These are phyloP conservation scores for Diaporthe batatas DNA, from an alignment of 2,329 filamentous ascomycete species.

Conservation along the genomic window DNA sequence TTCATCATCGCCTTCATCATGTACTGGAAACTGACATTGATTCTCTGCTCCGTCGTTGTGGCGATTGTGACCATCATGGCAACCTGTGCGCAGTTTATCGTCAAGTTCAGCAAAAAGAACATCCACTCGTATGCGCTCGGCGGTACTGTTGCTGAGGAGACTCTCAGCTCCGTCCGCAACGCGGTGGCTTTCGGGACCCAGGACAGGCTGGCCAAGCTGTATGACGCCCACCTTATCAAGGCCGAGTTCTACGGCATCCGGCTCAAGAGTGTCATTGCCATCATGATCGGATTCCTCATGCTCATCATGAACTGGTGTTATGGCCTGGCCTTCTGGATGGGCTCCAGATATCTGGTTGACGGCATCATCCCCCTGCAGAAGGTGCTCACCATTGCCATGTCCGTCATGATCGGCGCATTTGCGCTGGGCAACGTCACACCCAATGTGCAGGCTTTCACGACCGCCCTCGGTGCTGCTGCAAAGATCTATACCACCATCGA, in stretches of 20 bases:
- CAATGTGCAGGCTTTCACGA: conserved; percentile 88
- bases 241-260: conserved; percentile 84
- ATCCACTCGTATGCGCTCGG: conserved; percentile 85
- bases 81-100: conserved; percentile 77
- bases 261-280: conserved; percentile 77
- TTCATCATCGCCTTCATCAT: conserved; percentile 92
- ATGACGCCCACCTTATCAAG: conserved; percentile 79
- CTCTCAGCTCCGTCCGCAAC: conserved; percentile 92
- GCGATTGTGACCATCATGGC: conserved; percentile 86
- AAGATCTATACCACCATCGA: conserved; percentile 98
- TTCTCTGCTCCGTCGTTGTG: conserved; percentile 84
- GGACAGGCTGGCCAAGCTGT: conserved; percentile 88
- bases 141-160: conserved; percentile 92
- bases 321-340: conserved; percentile 90
- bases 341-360: conserved; percentile 78
- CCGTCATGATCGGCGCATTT: conserved; percentile 94
- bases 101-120: conserved; percentile 84
- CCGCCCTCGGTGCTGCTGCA: conserved; percentile 82
- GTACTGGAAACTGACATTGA: conserved; percentile 93
- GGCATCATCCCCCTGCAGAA: conserved; percentile 75
- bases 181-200: conserved; percentile 94
- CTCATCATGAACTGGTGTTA: conserved; percentile 88
- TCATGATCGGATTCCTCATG: conserved; percentile 90
- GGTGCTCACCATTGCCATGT: conserved; percentile 88
- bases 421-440: conserved; percentile 89